Percentiles rank a stretch among this genome's conserved stretches.
These are phyloP conservation scores for Cutaneotrichosporon mucoides DNA, from an alignment of 1,284 basidiomycete species.

Conservation along the genomic window DNA sequence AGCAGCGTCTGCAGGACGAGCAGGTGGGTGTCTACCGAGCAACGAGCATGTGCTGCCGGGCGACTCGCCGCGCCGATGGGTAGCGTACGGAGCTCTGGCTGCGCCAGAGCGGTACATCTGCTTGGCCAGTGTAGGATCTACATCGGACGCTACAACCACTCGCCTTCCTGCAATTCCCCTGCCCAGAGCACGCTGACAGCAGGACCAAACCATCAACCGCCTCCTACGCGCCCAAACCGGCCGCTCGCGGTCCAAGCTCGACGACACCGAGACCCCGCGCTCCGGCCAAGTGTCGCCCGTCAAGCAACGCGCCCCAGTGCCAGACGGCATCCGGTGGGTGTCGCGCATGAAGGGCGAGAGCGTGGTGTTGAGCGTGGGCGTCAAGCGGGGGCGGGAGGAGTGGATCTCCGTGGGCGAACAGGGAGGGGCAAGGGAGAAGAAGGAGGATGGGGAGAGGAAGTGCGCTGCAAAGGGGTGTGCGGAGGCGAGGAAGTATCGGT, in stretches of 20 bases:
- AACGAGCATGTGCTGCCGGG: no score
- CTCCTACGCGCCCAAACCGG: constrained; percentile 77
- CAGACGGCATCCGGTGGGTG: constrained; percentile 14
- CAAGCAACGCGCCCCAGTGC: constrained; percentile 1
- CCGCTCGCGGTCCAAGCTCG: constrained; percentile 62
- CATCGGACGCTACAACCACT: not conserved
- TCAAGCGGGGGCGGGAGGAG: constrained; percentile 30
- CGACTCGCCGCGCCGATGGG: no score
- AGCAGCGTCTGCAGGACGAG: constrained; percentile 88
- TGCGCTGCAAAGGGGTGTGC: constrained; percentile 55
- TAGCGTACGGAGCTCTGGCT: no score
- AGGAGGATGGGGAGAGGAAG: not conserved
- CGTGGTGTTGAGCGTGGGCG: constrained; percentile 25
- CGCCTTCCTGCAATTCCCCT: not conserved
- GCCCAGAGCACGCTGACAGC: constrained; percentile 21
- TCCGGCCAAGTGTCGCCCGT: constrained; percentile 7
- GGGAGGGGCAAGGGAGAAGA: not conserved
- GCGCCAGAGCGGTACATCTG: not conserved
- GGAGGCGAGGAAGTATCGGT: constrained; percentile 54
- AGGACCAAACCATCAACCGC: constrained; percentile 77
- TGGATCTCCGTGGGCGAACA: constrained; percentile 7
- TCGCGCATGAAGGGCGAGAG: constrained; percentile 12
- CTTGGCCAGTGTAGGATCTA: not conserved
- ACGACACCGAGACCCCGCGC: constrained; percentile 50
- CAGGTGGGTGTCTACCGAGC: constrained; percentile 57